Evolutionary conservation across 2,329 filamentous ascomycete genomes (phyloP), one percentile per base, ranked within the genome.

Genomic region (Penicillium sp.): DNA sequence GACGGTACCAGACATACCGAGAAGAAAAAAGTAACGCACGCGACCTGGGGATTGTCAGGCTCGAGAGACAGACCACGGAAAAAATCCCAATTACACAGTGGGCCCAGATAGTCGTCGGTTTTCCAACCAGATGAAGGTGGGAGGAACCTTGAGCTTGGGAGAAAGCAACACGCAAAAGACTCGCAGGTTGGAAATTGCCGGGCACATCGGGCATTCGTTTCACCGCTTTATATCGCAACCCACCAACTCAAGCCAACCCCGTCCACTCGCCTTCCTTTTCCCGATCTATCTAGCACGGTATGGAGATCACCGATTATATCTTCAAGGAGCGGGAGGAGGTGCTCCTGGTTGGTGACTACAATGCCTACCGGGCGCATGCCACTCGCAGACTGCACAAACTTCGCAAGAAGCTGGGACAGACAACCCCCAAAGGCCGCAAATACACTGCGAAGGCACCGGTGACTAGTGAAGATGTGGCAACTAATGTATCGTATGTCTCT

Each of bases 231-330:
- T 13, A 35, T 46, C 37, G 46, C 49, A 50, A 46, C 57, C 59
- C 55, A 54, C 57, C 31, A 34, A 34, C 31, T 34, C 55, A 56
- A 48, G 43, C 47, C 50, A 52, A 49, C 44, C 24, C 50, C 51
- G 42, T 50, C 46, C 42, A 46, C 42, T 50, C 32, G 35, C 35
- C 42, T 48, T 40, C 42, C 44, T 37, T 40, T 35, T 41, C 39
- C 36, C 32, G 1, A 20, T 20, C 22, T 35, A 41, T 42, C 26
- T 36, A 26, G 18, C 42, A 29, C 23, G 40, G 40, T 40, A 96
- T 97, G 91, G 88, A 96, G 55, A 88, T 97, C 69, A 97, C 93
- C 46, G 81, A 81, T 58, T 90, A 88, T 55, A 75, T 97, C 58
- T 79, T 89, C 63, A 81, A 83, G 43, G 84, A 86, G 56, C 80